Evolutionary conservation across 768 basidiomycete species (phyloP), one percentile per base, ranked within the genome.

Genomic region (Postia placenta): DNA sequence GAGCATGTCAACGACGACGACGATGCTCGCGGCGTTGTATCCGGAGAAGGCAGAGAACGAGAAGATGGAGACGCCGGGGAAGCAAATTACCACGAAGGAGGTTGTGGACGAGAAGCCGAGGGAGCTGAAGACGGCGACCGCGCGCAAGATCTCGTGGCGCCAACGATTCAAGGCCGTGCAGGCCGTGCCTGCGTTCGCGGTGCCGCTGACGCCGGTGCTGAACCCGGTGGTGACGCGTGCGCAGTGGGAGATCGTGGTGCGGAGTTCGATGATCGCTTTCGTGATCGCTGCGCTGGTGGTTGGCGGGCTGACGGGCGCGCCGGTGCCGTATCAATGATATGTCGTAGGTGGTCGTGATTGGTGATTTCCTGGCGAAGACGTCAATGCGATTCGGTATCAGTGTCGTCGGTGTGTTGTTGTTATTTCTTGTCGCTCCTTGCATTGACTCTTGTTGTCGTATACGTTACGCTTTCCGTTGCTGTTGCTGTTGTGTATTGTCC

Each of bases 181-280:
- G 39, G 67, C 73, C 11, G 86, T 88, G 14, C 87, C 87, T 2
- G 80, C 85, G 38, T 90, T 90, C 53, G 75, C 80, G 17, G 67
- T 76, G 19, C 84, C 86, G 26, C 67, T 91, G 49, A 88, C 88
- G 37, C 74, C 72, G 35, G 71, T 91, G 19, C 71, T 85, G 43
- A 85, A 76, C 51, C 81, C 85, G 14, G 72, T 83, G 48, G 79
- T 90, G 44, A 74, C 78, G 45, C 74, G 89, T n/a, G 86, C 80
- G 2, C 89, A 92, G 57, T 91, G 88, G 89, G 87, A 90, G 65
- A 83, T 91, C 24, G 85, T 90, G 25, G 68, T 85, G 23, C 71
- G 85, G 30, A 83, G 82, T 2, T 72, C 69, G 38, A 24, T 69
- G 0, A 55, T 80, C 9, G 79, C 78, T 0, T 65, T 78, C 20